A percentile compares a stretch with the other conserved stretches of the same genome.
These are phyloP conservation scores for Crithidia bombi DNA, from an alignment of 208 protist genomes.

Conservation along the genomic window DNA sequence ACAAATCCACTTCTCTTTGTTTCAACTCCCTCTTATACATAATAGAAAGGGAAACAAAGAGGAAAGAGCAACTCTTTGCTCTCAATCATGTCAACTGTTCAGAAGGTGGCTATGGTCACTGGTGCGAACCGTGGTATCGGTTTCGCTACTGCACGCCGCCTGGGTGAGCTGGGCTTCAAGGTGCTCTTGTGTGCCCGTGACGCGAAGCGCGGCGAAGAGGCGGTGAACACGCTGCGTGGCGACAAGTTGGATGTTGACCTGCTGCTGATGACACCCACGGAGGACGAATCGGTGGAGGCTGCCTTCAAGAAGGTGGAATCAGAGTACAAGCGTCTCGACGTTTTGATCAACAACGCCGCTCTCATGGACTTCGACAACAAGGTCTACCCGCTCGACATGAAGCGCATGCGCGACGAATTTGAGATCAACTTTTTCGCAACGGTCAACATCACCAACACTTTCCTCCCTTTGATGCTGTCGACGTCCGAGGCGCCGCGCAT, in stretches of 20 bases:
- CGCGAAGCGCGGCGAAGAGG: conserved; percentile 53
- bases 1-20: neutral
- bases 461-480: conserved; percentile 62
- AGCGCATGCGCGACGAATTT: conserved; percentile 49
- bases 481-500: conserved; percentile 66
- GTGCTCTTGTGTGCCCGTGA: conserved; percentile 81
- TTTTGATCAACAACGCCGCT: conserved; percentile 84
- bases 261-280: conserved; percentile 56
- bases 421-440: conserved; percentile 77
- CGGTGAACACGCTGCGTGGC: conserved; percentile 43
- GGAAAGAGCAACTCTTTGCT: conserved; percentile 46
- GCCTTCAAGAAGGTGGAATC: conserved; percentile 52
- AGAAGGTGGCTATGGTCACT: conserved; percentile 68
- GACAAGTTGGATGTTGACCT: conserved; percentile 56
- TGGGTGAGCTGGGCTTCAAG: conserved; percentile 66
- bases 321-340: conserved; percentile 60
- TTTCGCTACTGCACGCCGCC: conserved; percentile 61
- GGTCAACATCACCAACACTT: conserved; percentile 73
- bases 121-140: conserved; percentile 90
- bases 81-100: conserved; percentile 37
- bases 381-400: conserved; percentile 55
- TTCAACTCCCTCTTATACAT: no score
- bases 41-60: no score
- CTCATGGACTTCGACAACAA: conserved; percentile 47
- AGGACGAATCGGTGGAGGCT: conserved; percentile 50